Evolutionary conservation across 1,284 basidiomycete species (phyloP).

Genomic region (Cystobasidiaceae sp.): DNA sequence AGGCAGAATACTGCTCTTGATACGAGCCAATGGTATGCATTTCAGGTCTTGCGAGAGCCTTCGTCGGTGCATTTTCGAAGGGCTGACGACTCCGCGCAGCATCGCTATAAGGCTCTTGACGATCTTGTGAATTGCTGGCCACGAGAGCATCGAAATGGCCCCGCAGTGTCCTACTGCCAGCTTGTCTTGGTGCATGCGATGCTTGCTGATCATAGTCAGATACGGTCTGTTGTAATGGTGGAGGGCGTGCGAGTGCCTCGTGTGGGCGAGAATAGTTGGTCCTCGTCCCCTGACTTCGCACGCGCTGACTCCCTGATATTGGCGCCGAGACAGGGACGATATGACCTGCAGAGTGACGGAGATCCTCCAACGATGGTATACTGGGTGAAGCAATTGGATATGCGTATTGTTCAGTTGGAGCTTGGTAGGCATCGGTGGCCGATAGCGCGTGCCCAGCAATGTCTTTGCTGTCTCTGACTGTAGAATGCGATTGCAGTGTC

Average conservation of each 20-base stretch:
- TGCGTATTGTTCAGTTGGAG: conserved; percentile 2
- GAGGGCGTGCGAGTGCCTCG: neutral
- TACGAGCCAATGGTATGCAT: neutral
- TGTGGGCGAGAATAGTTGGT: conserved; percentile 12
- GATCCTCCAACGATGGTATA: neutral
- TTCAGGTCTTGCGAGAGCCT: neutral
- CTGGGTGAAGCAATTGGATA: conserved; percentile 17
- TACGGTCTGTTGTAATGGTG: neutral
- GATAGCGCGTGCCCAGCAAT: neutral
- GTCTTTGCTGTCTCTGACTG: too few relatives aligned
- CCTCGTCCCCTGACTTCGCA: neutral
- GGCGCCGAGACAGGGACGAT: neutral
- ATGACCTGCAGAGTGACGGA: neutral
- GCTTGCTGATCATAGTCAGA: neutral
- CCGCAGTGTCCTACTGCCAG: too few relatives aligned
- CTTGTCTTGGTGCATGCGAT: too few relatives aligned
- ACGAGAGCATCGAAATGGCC: too few relatives aligned
- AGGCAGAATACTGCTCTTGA: neutral
- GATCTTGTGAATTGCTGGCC: too few relatives aligned
- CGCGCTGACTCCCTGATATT: neutral
- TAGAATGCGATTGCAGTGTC: too few relatives aligned
- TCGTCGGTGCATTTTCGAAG: too few relatives aligned
- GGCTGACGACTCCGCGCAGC: too few relatives aligned
- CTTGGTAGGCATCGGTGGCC: neutral
- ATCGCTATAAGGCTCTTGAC: too few relatives aligned